Evolutionary conservation across 176 grass and related monocot genomes (phyloP), one percentile per base, ranked within the genome.

Genomic region (Chrysopogon serrulatus): DNA sequence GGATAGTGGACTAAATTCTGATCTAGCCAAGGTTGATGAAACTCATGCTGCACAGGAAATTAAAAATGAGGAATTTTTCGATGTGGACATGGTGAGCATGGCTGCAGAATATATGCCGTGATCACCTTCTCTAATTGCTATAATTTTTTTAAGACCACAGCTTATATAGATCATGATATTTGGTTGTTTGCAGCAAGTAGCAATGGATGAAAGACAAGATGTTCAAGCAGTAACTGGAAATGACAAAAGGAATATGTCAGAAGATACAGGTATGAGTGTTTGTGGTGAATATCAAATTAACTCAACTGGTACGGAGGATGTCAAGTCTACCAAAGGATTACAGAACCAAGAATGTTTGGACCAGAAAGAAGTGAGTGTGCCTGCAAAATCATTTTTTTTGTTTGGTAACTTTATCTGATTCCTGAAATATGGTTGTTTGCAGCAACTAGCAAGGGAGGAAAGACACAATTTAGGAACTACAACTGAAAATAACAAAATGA

Each of bases 381-480:
- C n/a, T 71, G 18, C 36, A 66, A 72, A 4, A 33, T 16, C 16
- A 34, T 79, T 48, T 78, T 43, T 65, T 62, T 74, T 65, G 45
- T 42, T 82, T 80, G 21, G 26, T 27, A 82, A 57, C 17, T 65
- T 57, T 82, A 31, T 77, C 34, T 27, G 1, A 72, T 35, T 77
- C 71, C 56, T 86, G 44, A 85, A 70, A 67, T 42, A 47, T 77
- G 35, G 17, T 66, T 37, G 30, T 90, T 47, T 90, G 43, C 74
- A 85, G 86, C 81, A 91, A 73, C 56, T 74, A 81, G 59, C 65
- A 82, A 74, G 40, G 24, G 82, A 91, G 65, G 78, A 34, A 72
- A 65, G 56, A 66, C 41, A 68, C 16, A 56, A 85, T 77, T 28
- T 43, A 44, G 83, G 34, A 82, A n/a, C 43, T 57, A 82, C 48